Base-by-base conservation (phyloP, 108 stramenopile species). In the Aurantiochytrium sp. region DNA sequence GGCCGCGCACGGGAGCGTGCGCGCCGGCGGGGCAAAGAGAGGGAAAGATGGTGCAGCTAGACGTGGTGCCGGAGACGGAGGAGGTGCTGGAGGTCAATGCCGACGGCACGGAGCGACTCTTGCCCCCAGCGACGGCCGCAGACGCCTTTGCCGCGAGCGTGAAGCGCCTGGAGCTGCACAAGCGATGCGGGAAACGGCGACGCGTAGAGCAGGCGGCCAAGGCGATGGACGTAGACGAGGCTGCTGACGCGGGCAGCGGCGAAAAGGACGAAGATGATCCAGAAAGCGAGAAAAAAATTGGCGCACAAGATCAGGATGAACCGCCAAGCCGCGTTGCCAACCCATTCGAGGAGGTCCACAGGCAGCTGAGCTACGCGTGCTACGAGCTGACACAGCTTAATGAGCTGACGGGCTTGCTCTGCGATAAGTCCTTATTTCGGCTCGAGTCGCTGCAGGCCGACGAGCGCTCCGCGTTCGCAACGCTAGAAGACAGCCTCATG, bases 321-420 rank as follows among this genome's bases (percentile, higher is more conserved):
- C 43, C 42, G 19, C 16, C 6, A n/a, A 16, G n/a, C 43, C 44
- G 23, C 23, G 73, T 53, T 0, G 73, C 73, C 16, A 5, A 83
- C 51, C 73, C 73, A 5, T 83, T 83, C 21, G 51, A 51, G 73
- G 73, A 53, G 49, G 73, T 83, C 43, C 73, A 83, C 51, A 3
- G 28, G n/a, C 49, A 83, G n/a, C 73, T 83, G 21, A 28, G 49
- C 21, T 51, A 51, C 23, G 73, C 73, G 73, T 83, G 73, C 51
- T 83, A 83, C 73, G 73, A 83, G 28, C 73, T 83, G 73, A 21
- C 21, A n/a, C 73, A 83, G 73, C 51, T 83, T 6, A 47, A 83
- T n/a, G 73, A 83, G 51, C 51, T 83, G 73, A 83, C 73, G 18
- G 28, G 28, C 16, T n/a, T 83, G 18, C 44, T 83, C 16, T 83